These are phyloP conservation scores for Psidium guajava DNA, from an alignment of 345 rosid genomes.

Conservation along the genomic window DNA sequence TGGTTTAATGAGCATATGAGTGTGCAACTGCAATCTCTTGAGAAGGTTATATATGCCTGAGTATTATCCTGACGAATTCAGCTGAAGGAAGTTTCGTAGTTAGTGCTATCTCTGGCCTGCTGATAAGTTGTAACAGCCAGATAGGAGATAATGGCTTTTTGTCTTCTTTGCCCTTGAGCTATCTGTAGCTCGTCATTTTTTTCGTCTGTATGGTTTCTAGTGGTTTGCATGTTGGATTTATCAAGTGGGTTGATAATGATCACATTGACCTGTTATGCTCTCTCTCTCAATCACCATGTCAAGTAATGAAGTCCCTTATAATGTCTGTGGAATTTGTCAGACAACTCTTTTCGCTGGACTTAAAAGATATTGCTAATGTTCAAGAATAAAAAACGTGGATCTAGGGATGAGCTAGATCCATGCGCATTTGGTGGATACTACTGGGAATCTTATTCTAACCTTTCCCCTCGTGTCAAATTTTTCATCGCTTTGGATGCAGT, in stretches of 20 bases:
- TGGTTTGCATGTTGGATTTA: background rate
- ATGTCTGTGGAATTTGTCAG: background rate
- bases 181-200: background rate
- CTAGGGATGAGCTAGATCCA: background rate
- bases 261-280: background rate
- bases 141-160: background rate
- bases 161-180: background rate
- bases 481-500: conserved; percentile 29
- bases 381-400: background rate
- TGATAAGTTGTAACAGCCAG: background rate
- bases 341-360: background rate
- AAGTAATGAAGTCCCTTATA: background rate
- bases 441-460: background rate
- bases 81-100: background rate
- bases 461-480: conserved; percentile 3
- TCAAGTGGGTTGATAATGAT: background rate
- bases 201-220: background rate
- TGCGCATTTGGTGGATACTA: background rate
- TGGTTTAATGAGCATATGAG: background rate
- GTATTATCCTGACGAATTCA: background rate
- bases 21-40: background rate
- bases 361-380: background rate
- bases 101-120: background rate
- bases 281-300: background rate
- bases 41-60: background rate